phyloP scores from a whole-genome alignment of 257 asterid genomes.

The Euphrasia confusa region DNA sequence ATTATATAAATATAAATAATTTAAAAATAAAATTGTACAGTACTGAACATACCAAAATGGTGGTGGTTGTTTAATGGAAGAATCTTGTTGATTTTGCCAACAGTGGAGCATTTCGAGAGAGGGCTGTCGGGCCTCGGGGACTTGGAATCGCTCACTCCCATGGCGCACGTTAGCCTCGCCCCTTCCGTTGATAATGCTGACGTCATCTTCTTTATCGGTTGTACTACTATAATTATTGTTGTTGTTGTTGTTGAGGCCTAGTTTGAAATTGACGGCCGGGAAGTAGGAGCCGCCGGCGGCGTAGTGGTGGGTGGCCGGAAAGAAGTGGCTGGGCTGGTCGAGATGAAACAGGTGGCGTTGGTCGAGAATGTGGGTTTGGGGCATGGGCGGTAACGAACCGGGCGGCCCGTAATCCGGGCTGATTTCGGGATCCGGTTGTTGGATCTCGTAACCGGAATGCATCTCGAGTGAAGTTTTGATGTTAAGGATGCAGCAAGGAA shows the following conservation, averaged over 20 bases:
- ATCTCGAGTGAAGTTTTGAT: too few species aligned
- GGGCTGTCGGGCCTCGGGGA: constrained; percentile 3
- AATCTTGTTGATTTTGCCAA: constrained; percentile 47
- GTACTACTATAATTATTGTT: not conserved
- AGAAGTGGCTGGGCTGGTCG: too few species aligned
- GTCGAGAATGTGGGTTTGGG: too few species aligned
- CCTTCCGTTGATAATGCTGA: not conserved
- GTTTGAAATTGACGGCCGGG: constrained; percentile 28
- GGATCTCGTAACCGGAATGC: too few species aligned
- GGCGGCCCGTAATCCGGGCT: too few species aligned
- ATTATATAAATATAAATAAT: not conserved
- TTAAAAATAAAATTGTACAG: constrained; percentile 12
- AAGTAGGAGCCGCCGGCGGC: too few species aligned
- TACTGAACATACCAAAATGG: constrained; percentile 39
- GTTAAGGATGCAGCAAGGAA: too few species aligned
- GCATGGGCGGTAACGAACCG: too few species aligned
- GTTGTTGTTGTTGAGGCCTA: constrained; percentile 24
- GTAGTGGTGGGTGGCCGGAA: too few species aligned
- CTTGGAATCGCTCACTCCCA: constrained; percentile 28
- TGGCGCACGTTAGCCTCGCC: not conserved
- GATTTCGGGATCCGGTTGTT: too few species aligned
- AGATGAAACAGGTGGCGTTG: too few species aligned
- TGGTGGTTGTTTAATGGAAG: constrained; percentile 28
- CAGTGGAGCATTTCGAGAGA: not conserved
- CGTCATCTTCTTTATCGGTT: not conserved